Percentiles rank a stretch among this genome's conserved stretches.
phyloP scores from a whole-genome alignment of 495 filamentous ascomycete species.

The Hyphodiscus hymeniophilus region DNA sequence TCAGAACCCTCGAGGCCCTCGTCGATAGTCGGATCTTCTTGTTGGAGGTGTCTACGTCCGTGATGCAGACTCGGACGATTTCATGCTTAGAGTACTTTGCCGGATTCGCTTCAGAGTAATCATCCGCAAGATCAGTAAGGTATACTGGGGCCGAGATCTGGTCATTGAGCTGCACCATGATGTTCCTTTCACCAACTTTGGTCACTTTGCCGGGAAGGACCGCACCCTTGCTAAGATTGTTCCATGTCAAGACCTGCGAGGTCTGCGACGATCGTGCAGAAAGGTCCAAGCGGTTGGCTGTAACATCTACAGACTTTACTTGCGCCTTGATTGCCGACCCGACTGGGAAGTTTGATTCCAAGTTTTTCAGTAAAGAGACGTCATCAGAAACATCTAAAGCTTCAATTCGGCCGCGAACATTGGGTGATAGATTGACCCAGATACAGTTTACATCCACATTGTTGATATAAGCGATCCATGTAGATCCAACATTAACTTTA shows the following conservation, averaged over 20 bases:
- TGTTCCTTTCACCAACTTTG: constrained; percentile 71
- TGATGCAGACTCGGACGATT: constrained; percentile 72
- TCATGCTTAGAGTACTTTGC: constrained; percentile 67
- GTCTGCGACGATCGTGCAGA: constrained; percentile 54
- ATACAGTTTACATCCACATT: constrained; percentile 67
- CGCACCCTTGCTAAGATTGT: constrained; percentile 65
- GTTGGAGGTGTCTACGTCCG: constrained; percentile 71
- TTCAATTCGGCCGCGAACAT: constrained; percentile 73
- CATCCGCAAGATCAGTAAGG: constrained; percentile 73
- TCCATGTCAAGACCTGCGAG: constrained; percentile 49
- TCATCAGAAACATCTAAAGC: constrained; percentile 82
- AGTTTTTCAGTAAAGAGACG: constrained; percentile 61
- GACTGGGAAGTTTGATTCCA: constrained; percentile 78
- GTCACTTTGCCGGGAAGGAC: constrained; percentile 76
- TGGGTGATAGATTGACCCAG: constrained; percentile 90
- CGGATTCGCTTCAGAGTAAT: constrained; percentile 68
- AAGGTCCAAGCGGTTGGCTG: constrained; percentile 70
- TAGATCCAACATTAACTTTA: constrained; percentile 62
- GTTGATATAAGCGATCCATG: constrained; percentile 78
- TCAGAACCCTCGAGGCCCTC: constrained; percentile 81
- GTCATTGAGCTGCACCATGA: constrained; percentile 81
- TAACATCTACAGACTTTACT: constrained; percentile 66
- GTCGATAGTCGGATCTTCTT: constrained; percentile 75
- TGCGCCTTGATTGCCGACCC: constrained; percentile 76
- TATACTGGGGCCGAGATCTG: constrained; percentile 63